Base-by-base conservation (phyloP, 164 flowering plant species). In the Chimonanthus praecox region DNA sequence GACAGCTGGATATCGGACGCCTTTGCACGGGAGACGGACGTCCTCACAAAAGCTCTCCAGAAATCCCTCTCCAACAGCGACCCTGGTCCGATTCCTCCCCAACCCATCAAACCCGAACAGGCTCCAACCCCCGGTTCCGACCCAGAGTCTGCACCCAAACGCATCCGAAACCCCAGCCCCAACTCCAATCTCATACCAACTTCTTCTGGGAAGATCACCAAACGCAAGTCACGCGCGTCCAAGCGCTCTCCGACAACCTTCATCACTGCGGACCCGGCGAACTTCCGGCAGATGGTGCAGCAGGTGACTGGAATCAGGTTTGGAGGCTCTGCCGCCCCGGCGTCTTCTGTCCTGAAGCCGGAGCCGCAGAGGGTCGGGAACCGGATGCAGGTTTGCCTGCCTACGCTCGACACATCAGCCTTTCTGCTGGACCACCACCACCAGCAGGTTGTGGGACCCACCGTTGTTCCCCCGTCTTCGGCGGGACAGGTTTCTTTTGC, bases 231-330 rank as follows among this genome's bases (percentile, higher is more conserved):
- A 0, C 86, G 98, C 0, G 90, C 94, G 9, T 73, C 92, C 68
- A 93, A 93, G 79, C 79, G 87, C 47, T 82, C 88, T 2, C 91
- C 87, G 63, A 93, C 98, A 4, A 95, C 97, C 20, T 93, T 89
- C 80, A 95, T 95, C 58, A 84, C 84, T 7, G 94, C 98, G 13
- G 98, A 95, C 77, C 89, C 97, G 18, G 85, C 89, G 2, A 92
- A 93, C 80, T 95, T 95, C 82, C 85, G 99, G 21, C 97, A 92
- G 85, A 89, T 92, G 94, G 99, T 95, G 77, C 99, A 95, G 82
- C 94, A 93, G 84, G 93, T 95, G 47, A 93, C 99, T 66, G 99
- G 98, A 3, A 83, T 83, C 18, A 77, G 86, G 18, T 81, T 87
- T 72, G 75, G 83, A 13, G 72, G 63, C 76, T 62, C 72, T n/a